Evolutionary conservation across 148 eudicot species (phyloP), one percentile per base, ranked within the genome.

Genomic region (Spergularia bocconei): DNA sequence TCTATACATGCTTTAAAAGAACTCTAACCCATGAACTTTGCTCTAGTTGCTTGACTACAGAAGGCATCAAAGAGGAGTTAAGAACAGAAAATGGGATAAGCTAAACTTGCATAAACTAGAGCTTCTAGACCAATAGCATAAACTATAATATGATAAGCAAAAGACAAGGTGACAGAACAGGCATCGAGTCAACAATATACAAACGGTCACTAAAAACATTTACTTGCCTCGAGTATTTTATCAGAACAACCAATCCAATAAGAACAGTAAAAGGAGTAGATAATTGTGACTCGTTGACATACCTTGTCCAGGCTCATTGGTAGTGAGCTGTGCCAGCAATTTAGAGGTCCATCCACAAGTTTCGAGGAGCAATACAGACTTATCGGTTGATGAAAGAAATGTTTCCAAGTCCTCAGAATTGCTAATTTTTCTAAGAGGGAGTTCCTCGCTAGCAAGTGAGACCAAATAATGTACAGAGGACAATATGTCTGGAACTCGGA

Each of bases 281-380:
- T 1, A 74, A 68, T n/a, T 48, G 57, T 55, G 6, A 69, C 21
- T 16, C 36, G 25, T 54, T 39, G 57, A 72, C 76, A 52, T 76
- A 82, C 84, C 82, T 76, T 59, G 78, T 53, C 55, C 56, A 74
- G 77, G 82, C 48, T 51, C 78, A 77, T 79, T 85, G 61, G 75
- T 76, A 82, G 62, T 78, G 57, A 79, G 79, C 78, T 78, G 78
- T 71, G 82, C 74, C 78, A 90, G 82, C 83, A 91, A 82, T 68
- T 79, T 81, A 41, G 79, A 72, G 62, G 95, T 83, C 98, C 98
- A 93, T 57, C 95, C 98, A 75, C 98, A 93, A 81, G 90, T 79
- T 75, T 93, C 98, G 14, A 85, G 48, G 66, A 93, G 93, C 74
- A 91, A 79, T 54, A 93, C 70, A 72, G 89, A 88, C 86, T 87